Percentiles rank a stretch among this genome's conserved stretches.
These are phyloP conservation scores for Mycosphaerelloides madeirae DNA, from an alignment of 2,329 filamentous ascomycete species.

Conservation along the genomic window DNA sequence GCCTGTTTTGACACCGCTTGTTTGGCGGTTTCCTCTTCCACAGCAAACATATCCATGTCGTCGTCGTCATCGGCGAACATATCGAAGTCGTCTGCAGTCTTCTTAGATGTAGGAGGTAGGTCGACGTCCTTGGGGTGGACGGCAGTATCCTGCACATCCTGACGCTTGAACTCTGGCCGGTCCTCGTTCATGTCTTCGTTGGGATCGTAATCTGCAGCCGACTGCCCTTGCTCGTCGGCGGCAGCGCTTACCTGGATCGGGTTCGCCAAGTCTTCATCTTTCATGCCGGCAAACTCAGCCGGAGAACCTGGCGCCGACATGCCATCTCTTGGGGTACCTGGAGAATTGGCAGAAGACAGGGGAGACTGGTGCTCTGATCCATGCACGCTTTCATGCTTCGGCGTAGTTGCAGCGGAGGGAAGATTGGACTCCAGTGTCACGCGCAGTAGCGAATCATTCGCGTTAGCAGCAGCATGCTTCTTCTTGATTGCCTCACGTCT, in stretches of 20 bases:
- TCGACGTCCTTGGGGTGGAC: neutral
- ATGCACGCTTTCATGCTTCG: constrained; percentile 22
- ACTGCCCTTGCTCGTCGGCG: constrained; percentile 64
- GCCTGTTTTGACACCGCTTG: constrained; percentile 49
- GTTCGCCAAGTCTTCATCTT: constrained; percentile 38
- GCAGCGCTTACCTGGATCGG: constrained; percentile 26
- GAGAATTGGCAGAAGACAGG: constrained; percentile 29
- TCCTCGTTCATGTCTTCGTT: constrained; percentile 86
- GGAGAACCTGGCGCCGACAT: constrained; percentile 25
- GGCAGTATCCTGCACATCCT: constrained; percentile 21
- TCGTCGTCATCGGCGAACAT: constrained; percentile 60
- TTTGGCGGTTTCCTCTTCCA: constrained; percentile 40
- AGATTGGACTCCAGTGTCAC: constrained; percentile 47
- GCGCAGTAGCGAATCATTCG: constrained; percentile 60
- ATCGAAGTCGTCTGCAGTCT: constrained; percentile 44
- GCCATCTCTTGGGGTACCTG: constrained; percentile 32
- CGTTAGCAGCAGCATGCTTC: constrained; percentile 63
- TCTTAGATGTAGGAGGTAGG: constrained; percentile 6
- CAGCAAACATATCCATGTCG: constrained; percentile 86
- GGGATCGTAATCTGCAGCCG: constrained; percentile 90
- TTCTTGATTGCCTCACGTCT: constrained; percentile 79
- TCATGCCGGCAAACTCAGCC: constrained; percentile 38
- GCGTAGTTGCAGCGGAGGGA: constrained; percentile 33
- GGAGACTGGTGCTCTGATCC: constrained; percentile 26
- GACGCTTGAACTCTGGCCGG: constrained; percentile 28